Conservation (phyloP, 2,329 filamentous ascomycete genomes). For the Ramularia endophylla region DNA sequence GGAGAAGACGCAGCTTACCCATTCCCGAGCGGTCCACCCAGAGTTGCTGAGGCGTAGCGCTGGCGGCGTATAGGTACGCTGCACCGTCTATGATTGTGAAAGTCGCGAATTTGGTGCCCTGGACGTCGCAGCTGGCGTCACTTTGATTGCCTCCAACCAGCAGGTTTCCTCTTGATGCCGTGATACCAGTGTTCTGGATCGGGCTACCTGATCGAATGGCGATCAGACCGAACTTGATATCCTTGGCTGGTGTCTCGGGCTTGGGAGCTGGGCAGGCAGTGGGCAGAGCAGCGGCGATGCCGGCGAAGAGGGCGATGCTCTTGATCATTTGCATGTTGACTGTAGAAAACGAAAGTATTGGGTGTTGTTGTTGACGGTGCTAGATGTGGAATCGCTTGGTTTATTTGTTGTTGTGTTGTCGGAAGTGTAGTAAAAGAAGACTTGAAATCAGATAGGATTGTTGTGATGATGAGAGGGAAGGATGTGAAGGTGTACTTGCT, state of each 20-base stretch:
- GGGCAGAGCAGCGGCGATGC: no score
- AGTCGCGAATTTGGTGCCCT: conserved; percentile 4
- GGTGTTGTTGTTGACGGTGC: no score
- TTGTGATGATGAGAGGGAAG: no score
- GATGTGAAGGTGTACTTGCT: no score
- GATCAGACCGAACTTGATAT: conserved; percentile 15
- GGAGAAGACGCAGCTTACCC: conserved; percentile 4
- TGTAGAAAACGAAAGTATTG: no score
- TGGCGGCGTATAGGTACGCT: conserved; percentile 8
- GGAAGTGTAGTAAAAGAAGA: no score
- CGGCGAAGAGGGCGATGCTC: no score
- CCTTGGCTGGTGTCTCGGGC: not conserved
- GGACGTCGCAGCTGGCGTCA: conserved; percentile 9
- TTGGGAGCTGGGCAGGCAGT: no score
- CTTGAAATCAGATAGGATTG: no score
- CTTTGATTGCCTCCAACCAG: conserved; percentile 14
- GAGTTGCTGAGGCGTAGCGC: conserved; percentile 9
- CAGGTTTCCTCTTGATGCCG: conserved; percentile 9
- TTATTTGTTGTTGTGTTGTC: no score
- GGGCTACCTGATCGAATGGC: conserved; percentile 16
- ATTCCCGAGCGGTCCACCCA: conserved; percentile 13
- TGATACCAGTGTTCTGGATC: conserved; percentile 18
- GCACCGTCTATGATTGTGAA: conserved; percentile 9
- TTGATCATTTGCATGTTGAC: no score
- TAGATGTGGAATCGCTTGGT: no score